Base-by-base conservation (phyloP, 2,329 filamentous ascomycete genomes). In the Fusarium longipes region DNA sequence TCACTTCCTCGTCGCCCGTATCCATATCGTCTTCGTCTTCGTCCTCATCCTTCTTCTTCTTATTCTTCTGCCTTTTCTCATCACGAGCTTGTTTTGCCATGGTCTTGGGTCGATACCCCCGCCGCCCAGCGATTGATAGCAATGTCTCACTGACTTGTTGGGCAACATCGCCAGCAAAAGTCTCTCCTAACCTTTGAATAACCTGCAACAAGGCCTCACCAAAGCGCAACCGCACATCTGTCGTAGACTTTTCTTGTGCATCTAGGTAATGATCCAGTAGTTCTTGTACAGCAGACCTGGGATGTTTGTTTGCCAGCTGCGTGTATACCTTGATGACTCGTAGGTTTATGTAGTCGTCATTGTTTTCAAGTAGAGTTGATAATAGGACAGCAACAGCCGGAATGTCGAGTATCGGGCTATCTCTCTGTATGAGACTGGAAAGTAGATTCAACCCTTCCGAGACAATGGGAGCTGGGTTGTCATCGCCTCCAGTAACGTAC, bases 261-360 rank as follows among this genome's bases (percentile, higher is more conserved):
- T 93, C 91, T 18, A 91, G 77, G 67, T 93, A 93, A 39, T 87
- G 84, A 24, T 92, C 89, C 0, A 90, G 78, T 0, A 93, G 78
- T 68, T 92, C 89, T 22, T 81, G 82, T 5, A 86, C 79, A 0
- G 89, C 88, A 1, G 89, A 85, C 39, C 83, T 85, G 0, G 90
- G 88, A 49, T 92, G 89, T 56, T 81, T 83, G 63, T 83, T 78
- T 0, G 89, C 85, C 12, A 93, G 77, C 24, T 87, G 84, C 1
- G 86, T 84, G 59, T 92, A 87, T 2, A 89, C 82, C 63, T 87
- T 87, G 63, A 93, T 86, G 17, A 88, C 86, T n/a, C 87, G 84
- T 4, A 90, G 80, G 70, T 91, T 90, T 62, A 93, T 88, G 73
- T 90, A 93, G 56, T 91, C 89, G 56, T 93, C 91, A 8, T 83